Evolutionary conservation across 1,139 yeast genomes (phyloP).

Genomic region (Candida buenavistaensis): DNA sequence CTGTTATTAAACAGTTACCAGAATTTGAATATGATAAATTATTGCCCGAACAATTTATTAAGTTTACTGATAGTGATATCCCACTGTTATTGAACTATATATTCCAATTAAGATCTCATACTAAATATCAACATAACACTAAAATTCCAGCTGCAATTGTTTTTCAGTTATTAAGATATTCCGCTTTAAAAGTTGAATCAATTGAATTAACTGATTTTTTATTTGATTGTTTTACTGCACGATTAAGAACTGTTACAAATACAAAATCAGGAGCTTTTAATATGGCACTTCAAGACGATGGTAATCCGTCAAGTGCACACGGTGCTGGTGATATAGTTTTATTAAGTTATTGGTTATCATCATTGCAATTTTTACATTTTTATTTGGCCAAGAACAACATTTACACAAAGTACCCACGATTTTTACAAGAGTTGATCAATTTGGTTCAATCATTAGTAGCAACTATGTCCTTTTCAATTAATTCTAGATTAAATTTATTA

Average conservation of each 20-base stretch:
- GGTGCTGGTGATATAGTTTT: constrained; percentile 66
- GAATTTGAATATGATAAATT: constrained; percentile 51
- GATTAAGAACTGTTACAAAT: constrained; percentile 59
- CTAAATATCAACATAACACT: constrained; percentile 50
- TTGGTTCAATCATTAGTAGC: constrained; percentile 61
- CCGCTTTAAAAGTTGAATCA: constrained; percentile 56
- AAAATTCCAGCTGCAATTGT: constrained; percentile 67
- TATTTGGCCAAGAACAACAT: constrained; percentile 59
- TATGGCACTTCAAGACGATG: constrained; percentile 34
- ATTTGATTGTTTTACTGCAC: constrained; percentile 59
- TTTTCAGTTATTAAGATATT: constrained; percentile 66
- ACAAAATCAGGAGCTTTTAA: constrained; percentile 61
- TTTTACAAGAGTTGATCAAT: constrained; percentile 61
- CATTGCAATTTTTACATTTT: constrained; percentile 64
- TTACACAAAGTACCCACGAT: constrained; percentile 52
- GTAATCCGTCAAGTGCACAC: constrained; percentile 17
- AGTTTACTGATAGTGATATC: constrained; percentile 67
- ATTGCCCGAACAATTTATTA: constrained; percentile 49
- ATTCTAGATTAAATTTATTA: constrained; percentile 55
- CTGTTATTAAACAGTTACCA: constrained; percentile 27
- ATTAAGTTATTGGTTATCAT: constrained; percentile 73
- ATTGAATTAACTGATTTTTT: constrained; percentile 56
- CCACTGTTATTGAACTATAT: constrained; percentile 59
- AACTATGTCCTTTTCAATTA: constrained; percentile 64
- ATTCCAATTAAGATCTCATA: constrained; percentile 39